A percentile compares a stretch with the other conserved stretches of the same genome.
Evolutionary conservation across 768 basidiomycete species (phyloP).

Genomic region (Pleurotus sapidus): DNA sequence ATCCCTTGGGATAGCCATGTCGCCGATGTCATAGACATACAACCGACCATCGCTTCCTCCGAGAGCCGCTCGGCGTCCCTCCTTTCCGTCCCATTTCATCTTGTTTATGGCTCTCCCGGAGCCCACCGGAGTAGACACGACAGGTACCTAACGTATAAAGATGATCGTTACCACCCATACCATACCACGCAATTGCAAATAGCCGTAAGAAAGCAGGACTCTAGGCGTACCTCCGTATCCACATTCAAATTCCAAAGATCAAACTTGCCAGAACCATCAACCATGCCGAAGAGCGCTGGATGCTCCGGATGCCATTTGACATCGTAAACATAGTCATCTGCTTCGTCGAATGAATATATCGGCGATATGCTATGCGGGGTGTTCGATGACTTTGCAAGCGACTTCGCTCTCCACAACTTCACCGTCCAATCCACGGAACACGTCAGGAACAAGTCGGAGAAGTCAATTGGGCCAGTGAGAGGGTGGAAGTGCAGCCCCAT

Average conservation of each 20-base stretch:
- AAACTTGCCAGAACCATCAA: constrained; percentile 94
- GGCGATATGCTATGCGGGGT: constrained; percentile 59
- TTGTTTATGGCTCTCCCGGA: constrained; percentile 90
- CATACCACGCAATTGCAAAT: constrained; percentile 1
- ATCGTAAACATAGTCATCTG: constrained; percentile 98
- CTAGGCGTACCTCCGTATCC: constrained; percentile 84
- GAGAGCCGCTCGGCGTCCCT: constrained; percentile 85
- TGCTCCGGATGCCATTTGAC: constrained; percentile 97
- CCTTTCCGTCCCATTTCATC: constrained; percentile 90
- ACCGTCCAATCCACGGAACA: constrained; percentile 97
- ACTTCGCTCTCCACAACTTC: constrained; percentile 91
- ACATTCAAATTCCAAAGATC: constrained; percentile 96
- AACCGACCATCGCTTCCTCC: constrained; percentile 91
- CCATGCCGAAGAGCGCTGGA: constrained; percentile 90
- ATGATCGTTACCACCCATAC: background rate
- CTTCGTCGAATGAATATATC: constrained; percentile 93
- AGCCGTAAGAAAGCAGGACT: background rate
- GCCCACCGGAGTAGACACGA: constrained; percentile 81
- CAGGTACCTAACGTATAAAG: constrained; percentile 65
- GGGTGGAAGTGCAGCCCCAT: constrained; percentile 97
- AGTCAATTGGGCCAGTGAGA: constrained; percentile 85
- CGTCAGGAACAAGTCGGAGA: constrained; percentile 92
- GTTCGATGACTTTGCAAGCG: constrained; percentile 70
- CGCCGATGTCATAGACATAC: constrained; percentile 94
- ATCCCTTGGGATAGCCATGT: constrained; percentile 85